A percentile compares a stretch with the other conserved stretches of the same genome.
phyloP scores from a whole-genome alignment of 208 protist species.

The Polymyxa betae region DNA sequence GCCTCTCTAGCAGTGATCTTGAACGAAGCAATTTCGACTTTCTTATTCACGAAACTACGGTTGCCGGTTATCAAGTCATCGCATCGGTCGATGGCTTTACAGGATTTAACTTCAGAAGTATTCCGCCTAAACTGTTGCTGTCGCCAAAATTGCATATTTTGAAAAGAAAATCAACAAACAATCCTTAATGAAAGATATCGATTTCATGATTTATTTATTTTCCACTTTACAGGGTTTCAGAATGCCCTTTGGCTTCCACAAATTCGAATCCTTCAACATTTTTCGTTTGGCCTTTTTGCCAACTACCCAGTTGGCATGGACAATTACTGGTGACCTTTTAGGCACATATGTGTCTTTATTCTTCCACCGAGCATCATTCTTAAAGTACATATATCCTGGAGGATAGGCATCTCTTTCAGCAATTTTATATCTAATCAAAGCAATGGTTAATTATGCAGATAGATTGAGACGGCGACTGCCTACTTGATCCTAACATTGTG shows the following conservation, averaged over 20 bases:
- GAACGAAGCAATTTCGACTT: not conserved
- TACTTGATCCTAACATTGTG: not conserved
- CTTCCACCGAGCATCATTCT: not conserved
- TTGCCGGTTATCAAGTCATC: not conserved
- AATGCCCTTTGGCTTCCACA: not conserved
- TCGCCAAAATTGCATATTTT: not conserved
- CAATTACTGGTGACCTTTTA: not conserved
- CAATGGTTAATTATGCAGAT: not conserved
- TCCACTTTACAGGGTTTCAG: not conserved
- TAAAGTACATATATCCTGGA: not conserved
- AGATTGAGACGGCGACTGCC: not conserved
- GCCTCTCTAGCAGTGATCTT: not conserved
- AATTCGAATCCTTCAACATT: not conserved
- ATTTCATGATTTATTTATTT: not conserved
- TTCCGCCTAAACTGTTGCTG: not conserved
- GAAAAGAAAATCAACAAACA: too few species aligned
- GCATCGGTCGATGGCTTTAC: not conserved
- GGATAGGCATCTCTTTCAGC: not conserved
- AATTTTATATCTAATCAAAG: not conserved
- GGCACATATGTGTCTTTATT: not conserved
- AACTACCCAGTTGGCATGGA: not conserved
- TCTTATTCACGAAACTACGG: not conserved
- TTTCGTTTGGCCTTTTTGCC: not conserved
- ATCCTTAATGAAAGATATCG: too few species aligned
- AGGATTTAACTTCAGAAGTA: not conserved